Evolutionary conservation across 306 rosid species (phyloP).

Genomic region (Cucurbita moschata): DNA sequence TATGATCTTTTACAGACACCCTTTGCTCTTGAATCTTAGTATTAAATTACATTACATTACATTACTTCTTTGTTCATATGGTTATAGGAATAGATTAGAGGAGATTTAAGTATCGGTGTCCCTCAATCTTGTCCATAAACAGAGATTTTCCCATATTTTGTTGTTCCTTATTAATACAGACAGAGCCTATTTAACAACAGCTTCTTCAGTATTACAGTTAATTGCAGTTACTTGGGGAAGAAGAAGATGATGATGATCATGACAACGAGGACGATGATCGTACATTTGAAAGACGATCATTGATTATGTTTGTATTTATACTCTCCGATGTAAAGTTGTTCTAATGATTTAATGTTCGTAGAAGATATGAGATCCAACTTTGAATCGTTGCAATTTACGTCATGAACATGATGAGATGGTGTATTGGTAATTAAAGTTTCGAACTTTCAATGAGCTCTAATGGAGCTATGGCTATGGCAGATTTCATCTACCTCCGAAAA

Average conservation of each 20-base stretch:
- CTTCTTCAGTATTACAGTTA: background rate
- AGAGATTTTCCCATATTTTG: background rate
- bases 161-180: background rate
- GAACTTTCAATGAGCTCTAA: conserved; percentile 23
- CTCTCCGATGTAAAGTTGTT: background rate
- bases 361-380: background rate
- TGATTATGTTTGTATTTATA: too few species aligned
- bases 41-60: background rate
- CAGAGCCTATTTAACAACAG: background rate
- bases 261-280: too few species aligned
- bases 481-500: conserved; percentile 9
- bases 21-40: conserved; percentile 35
- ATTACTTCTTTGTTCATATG: background rate
- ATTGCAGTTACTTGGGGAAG: background rate
- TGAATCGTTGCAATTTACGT: background rate
- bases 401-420: background rate
- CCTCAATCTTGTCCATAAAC: conserved; percentile 1
- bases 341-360: background rate
- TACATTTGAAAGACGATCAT: too few species aligned
- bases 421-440: conserved; percentile 3
- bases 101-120: conserved; percentile 2
- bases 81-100: background rate
- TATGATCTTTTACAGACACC: conserved; percentile 63
- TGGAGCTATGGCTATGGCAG: conserved; percentile 6
- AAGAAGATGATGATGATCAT: background rate